phyloP scores from a whole-genome alignment of 78 protist genomes.

The Guillardia theta region DNA sequence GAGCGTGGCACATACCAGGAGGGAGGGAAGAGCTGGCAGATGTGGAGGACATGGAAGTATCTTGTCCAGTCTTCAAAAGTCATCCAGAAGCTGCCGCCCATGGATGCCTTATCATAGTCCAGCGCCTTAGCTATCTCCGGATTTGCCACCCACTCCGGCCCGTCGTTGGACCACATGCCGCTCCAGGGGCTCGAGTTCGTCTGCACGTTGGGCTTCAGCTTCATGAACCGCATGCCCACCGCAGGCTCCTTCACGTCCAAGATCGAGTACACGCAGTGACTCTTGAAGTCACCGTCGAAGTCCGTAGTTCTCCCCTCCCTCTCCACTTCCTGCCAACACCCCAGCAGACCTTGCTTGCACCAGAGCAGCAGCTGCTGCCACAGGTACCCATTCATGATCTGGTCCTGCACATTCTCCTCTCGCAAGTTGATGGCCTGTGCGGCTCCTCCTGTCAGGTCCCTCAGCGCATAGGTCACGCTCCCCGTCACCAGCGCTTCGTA shows the following conservation, averaged over 20 bases:
- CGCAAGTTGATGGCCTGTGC: not conserved
- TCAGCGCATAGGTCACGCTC: not conserved
- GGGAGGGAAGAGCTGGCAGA: not conserved
- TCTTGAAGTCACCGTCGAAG: not conserved
- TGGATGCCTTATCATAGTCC: no score
- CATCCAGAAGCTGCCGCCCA: not conserved
- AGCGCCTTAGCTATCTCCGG: no score
- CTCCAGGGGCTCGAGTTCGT: not conserved
- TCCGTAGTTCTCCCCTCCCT: not conserved
- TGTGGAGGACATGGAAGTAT: not conserved
- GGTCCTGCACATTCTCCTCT: not conserved
- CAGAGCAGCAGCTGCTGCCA: not conserved
- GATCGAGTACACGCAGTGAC: not conserved
- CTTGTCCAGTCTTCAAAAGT: not conserved
- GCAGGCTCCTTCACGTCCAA: not conserved
- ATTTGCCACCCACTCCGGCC: no score
- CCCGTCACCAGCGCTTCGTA: not conserved
- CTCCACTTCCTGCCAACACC: not conserved
- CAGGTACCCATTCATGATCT: not conserved
- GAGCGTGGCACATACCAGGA: not conserved
- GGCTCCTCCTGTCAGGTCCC: conserved; percentile 13
- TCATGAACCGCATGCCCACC: not conserved
- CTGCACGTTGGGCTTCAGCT: not conserved
- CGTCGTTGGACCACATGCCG: not conserved
- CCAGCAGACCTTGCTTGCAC: not conserved